phyloP scores from a whole-genome alignment of 306 rosid genomes.

The Gleditsia sinensis region DNA sequence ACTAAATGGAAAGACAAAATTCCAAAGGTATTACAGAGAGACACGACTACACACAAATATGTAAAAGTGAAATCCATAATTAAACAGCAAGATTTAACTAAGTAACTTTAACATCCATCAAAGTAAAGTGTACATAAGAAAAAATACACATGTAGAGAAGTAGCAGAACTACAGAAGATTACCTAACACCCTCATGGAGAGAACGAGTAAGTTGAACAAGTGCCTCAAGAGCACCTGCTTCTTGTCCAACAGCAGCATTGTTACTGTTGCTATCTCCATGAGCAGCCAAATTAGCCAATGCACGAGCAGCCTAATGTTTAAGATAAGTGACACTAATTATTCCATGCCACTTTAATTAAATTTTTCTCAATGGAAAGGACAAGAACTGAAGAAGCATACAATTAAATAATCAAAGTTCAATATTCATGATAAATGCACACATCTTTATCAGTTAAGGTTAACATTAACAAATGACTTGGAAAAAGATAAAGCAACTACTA shows the following conservation, averaged over 20 bases:
- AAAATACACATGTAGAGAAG: slow-evolving; percentile 17
- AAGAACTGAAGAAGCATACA: background rate
- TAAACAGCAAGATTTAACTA: background rate
- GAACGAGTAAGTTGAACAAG: slow-evolving; percentile 98
- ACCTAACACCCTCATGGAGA: slow-evolving; percentile 99
- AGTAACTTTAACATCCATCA: background rate
- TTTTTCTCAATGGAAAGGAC: slow-evolving; percentile 13
- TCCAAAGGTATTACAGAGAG: background rate
- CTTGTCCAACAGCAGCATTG: slow-evolving; percentile 98
- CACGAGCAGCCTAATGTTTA: slow-evolving; percentile 92
- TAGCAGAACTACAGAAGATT: slow-evolving; percentile 11
- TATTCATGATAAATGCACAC: background rate
- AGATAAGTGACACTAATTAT: slow-evolving; percentile 29
- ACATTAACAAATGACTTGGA: background rate
- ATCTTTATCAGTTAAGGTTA: slow-evolving; percentile 13
- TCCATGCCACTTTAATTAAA: slow-evolving; percentile 29
- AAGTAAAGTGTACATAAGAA: background rate
- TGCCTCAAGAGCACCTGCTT: slow-evolving; percentile 99
- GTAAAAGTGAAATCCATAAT: background rate
- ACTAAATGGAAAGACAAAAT: background rate
- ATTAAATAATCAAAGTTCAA: slow-evolving; percentile 1
- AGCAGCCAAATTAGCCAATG: slow-evolving; percentile 99
- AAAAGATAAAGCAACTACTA: slow-evolving; percentile 22
- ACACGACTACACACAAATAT: background rate
- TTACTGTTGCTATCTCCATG: slow-evolving; percentile 99